phyloP scores from a whole-genome alignment of 2,329 filamentous ascomycete genomes.

The Escovopsis sp. region DNA sequence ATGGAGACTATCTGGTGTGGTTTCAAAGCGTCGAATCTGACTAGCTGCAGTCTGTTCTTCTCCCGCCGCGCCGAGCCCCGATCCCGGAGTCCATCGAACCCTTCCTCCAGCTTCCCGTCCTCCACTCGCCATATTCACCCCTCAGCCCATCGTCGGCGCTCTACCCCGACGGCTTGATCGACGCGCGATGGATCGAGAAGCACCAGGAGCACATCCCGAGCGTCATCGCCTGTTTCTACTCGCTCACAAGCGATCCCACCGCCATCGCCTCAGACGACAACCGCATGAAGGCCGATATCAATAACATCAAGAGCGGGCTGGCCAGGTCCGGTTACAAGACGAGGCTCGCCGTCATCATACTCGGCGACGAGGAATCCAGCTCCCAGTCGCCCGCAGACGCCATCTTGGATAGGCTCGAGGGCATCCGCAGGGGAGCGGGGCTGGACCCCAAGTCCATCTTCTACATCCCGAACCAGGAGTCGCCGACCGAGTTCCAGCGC shows the following conservation, averaged over 20 bases:
- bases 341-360: constrained; percentile 52
- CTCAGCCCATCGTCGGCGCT: constrained; percentile 68
- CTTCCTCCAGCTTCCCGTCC: constrained; percentile 33
- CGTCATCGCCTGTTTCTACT: constrained; percentile 68
- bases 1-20: background rate
- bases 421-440: constrained; percentile 64
- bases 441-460: constrained; percentile 78
- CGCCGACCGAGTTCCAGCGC: constrained; percentile 53
- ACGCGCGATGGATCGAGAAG: constrained; percentile 71
- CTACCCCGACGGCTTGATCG: constrained; percentile 81
- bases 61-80: constrained; percentile 42
- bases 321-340: constrained; percentile 60
- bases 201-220: constrained; percentile 76
- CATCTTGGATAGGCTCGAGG: constrained; percentile 55
- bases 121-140: constrained; percentile 87
- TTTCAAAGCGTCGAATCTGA: constrained; percentile 13
- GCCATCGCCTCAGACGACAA: constrained; percentile 71
- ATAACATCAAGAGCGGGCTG: constrained; percentile 55
- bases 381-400: constrained; percentile 44
- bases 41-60: constrained; percentile 33
- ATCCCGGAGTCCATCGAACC: constrained; percentile 36
- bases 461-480: constrained; percentile 62
- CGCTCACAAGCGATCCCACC: constrained; percentile 57
- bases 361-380: constrained; percentile 16
- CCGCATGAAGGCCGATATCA: constrained; percentile 76